These are phyloP conservation scores for Huntiella bhutanensis DNA, from an alignment of 2,329 filamentous ascomycete species.

Conservation along the genomic window DNA sequence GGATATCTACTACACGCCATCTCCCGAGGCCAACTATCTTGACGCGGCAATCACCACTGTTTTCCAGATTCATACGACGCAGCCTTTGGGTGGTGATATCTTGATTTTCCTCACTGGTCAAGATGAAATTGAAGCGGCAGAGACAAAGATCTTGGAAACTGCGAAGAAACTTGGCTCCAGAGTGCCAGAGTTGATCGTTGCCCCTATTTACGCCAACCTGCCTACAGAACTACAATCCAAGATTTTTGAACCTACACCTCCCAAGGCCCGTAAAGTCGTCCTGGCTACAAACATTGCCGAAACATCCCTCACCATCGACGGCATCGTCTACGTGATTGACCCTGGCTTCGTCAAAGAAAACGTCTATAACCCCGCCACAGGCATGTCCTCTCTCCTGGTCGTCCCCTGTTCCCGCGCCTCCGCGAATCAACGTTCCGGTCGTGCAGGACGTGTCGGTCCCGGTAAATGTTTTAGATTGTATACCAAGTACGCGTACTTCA, in stretches of 20 bases:
- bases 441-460: constrained; percentile 77
- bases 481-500: constrained; percentile 84
- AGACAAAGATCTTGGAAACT: constrained; percentile 69
- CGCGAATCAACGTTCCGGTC: constrained; percentile 79
- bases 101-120: constrained; percentile 89
- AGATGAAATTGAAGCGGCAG: constrained; percentile 83
- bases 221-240: constrained; percentile 79
- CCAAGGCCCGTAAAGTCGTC: constrained; percentile 73
- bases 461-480: constrained; percentile 90
- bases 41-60: constrained; percentile 80
- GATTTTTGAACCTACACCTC: constrained; percentile 85
- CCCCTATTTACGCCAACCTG: constrained; percentile 85
- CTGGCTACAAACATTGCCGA: constrained; percentile 95
- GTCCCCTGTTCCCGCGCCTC: constrained; percentile 83
- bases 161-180: constrained; percentile 69
- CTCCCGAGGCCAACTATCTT: constrained; percentile 87
- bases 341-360: constrained; percentile 93
- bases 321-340: constrained; percentile 90
- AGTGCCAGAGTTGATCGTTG: constrained; percentile 71
- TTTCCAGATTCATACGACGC: constrained; percentile 84
- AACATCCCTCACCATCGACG: constrained; percentile 86
- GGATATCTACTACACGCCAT: constrained; percentile 75
- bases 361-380: constrained; percentile 74
- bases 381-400: constrained; percentile 81
- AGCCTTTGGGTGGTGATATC: constrained; percentile 62